Evolutionary conservation across 306 rosid species (phyloP), one percentile per base, ranked within the genome.

Genomic region (Trifolium pratense): DNA sequence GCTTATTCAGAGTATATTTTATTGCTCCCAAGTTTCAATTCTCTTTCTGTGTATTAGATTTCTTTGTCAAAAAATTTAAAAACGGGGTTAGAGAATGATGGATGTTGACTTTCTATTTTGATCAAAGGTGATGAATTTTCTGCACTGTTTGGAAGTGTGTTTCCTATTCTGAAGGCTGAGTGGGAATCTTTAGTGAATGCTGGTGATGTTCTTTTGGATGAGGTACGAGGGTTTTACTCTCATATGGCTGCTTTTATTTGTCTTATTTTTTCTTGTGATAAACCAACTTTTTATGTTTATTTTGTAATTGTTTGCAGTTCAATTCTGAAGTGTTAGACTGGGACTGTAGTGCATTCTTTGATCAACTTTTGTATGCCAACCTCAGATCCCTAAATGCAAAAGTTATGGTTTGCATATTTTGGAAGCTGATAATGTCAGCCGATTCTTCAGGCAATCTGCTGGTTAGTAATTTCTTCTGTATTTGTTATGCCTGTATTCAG

Each of bases 121-220:
- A 55, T 85, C 78, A 79, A 71, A 78, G 79, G 84, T 80, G 81
- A 76, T 59, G 82, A 72, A 64, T 70, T 79, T 75, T 69, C 79
- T 65, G 73, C 80, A 7, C 39, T 88, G 46, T 87, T 91, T 79
- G 87, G 88, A 81, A 70, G 53, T 71, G 23, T 67, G 66, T 88
- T 73, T 75, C 91, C 92, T 56, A 14, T 87, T 59, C 70, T 94
- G 75, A 94, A 88, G 87, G 68, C 81, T 46, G 96, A 94, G 77
- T 91, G 94, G 95, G 89, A 86, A 74, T 80, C 84, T 9, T 66
- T 75, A 48, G 86, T 80, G 73, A 81, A 87, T 31, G 16, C 52
- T 12, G 83, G 78, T 49, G 84, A 85, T 79, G 76, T 66, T 80
- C 68, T 74, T 17, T 48, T 78, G 74, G 86, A 84, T 56, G 91